Evolutionary conservation across 768 basidiomycete genomes (phyloP).

Genomic region (Auricularia sp.): DNA sequence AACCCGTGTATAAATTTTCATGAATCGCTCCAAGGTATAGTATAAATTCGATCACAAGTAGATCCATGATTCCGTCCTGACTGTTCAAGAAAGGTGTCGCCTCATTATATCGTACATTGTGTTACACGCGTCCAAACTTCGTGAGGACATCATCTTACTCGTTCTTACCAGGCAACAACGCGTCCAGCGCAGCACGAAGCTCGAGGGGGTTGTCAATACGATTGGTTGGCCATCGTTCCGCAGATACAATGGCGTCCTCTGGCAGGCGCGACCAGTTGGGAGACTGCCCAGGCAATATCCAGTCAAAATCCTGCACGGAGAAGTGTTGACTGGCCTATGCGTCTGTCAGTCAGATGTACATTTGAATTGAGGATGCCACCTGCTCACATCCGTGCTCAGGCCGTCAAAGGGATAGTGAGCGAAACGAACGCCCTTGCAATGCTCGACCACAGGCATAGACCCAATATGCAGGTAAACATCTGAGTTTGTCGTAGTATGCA

Average conservation of each 20-base stretch:
- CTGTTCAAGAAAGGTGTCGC: no score
- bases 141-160: no score
- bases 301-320: conserved; percentile 76
- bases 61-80: no score
- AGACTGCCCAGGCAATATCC: conserved; percentile 64
- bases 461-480: conserved; percentile 56
- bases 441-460: conserved; percentile 76
- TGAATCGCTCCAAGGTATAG: no score
- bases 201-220: neutral
- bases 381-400: conserved; percentile 6
- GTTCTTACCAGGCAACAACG: no score
- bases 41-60: no score
- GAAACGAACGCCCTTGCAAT: conserved; percentile 55
- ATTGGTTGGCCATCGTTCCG: neutral
- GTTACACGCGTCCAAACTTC: no score
- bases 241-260: neutral
- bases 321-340: conserved; percentile 28
- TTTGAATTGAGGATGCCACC: neutral
- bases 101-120: no score
- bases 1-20: no score
- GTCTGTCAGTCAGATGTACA: neutral
- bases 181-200: no score
- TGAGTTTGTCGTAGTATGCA: conserved; percentile 61
- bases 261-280: conserved; percentile 52
- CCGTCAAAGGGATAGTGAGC: conserved; percentile 41